Base-by-base conservation (phyloP, 1,284 basidiomycete genomes). In the Irpex sp. region DNA sequence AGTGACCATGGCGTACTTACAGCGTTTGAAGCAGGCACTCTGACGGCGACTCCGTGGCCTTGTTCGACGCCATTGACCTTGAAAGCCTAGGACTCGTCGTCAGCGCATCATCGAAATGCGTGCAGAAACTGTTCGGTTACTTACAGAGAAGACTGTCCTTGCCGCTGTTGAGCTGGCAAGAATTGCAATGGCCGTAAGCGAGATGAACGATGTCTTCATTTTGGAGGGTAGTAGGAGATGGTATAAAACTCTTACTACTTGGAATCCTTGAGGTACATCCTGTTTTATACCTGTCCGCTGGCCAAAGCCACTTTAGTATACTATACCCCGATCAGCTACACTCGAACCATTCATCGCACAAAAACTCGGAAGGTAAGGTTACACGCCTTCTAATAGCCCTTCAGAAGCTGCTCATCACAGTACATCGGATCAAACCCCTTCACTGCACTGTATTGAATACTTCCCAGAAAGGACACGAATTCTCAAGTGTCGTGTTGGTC, bases 11-110 rank as follows among this genome's bases (percentile, higher is more conserved):
- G 40, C 40, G 19, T 34, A 36, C 75, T 40, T 64, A 79, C 78
- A 21, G 64, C 65, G 65, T 79, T 77, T 36, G 74, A 71, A n/a
- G 69, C 62, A 3, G 78, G 78, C 1, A 79, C 77, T 36, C 78
- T 76, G 34, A 79, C 71, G 8, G 76, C 78, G 61, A 76, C 73
- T 4, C 62, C 72, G 34, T 77, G 76, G 13, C 78, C 78, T 72
- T 78, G 75, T 49, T 74, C 72, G 26, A 77, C 72, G 17, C 77
- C 76, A 61, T 78, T 75, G 34, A 79, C 75, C 54, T 56, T 56
- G 17, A 56, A 56, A 26, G 54, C 15, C 54, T 56, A 5, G 3
- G 1, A 31, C 8, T 7, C 19, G 21, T 52, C n/a, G 54, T 56
- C 11, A 56, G 17, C 15, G 8, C n/a, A 34, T 34, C 31, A 5